phyloP scores from a whole-genome alignment of 2,329 filamentous ascomycete genomes.

The Boeremia exigua region DNA sequence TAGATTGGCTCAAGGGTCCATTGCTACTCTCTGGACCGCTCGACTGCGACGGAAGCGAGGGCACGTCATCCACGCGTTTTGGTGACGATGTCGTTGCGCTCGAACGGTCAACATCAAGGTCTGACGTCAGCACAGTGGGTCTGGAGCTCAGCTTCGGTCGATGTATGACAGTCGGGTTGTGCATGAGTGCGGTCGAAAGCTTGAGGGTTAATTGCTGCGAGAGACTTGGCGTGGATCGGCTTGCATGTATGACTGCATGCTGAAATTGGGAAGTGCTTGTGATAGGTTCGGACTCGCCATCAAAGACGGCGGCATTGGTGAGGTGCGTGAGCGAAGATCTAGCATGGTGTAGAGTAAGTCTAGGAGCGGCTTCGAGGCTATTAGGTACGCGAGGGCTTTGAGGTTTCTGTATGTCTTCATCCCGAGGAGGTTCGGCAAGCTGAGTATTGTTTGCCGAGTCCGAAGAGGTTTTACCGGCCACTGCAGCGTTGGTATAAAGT shows the following conservation, averaged over 20 bases:
- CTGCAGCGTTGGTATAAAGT: constrained; percentile 1
- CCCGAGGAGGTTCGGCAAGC: constrained; percentile 8
- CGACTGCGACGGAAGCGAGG: constrained; percentile 35
- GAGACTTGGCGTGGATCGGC: constrained; percentile 39
- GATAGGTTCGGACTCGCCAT: constrained; percentile 45
- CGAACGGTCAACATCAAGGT: constrained; percentile 9
- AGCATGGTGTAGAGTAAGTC: constrained; percentile 18
- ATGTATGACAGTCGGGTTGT: constrained; percentile 42
- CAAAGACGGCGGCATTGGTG: constrained; percentile 36
- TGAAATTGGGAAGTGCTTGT: constrained; percentile 18
- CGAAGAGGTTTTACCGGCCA: constrained; percentile 8
- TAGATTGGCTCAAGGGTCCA: constrained; percentile 38
- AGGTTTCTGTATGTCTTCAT: constrained; percentile 9
- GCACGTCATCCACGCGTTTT: constrained; percentile 15
- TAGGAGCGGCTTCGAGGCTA: constrained; percentile 14
- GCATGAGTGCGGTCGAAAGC: constrained; percentile 34
- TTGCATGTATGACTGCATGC: constrained; percentile 27
- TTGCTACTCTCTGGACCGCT: constrained; percentile 39
- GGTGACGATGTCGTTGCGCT: background rate
- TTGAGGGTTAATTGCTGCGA: constrained; percentile 35
- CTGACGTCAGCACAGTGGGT: constrained; percentile 30
- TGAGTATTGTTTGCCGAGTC: constrained; percentile 24
- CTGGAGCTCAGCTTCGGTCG: constrained; percentile 37
- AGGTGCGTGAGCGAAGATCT: constrained; percentile 32
- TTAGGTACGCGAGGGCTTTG: constrained; percentile 24